Percentiles rank a stretch among this genome's conserved stretches.
phyloP scores from a whole-genome alignment of 257 asterid genomes.

The Marsdenia floribunda region DNA sequence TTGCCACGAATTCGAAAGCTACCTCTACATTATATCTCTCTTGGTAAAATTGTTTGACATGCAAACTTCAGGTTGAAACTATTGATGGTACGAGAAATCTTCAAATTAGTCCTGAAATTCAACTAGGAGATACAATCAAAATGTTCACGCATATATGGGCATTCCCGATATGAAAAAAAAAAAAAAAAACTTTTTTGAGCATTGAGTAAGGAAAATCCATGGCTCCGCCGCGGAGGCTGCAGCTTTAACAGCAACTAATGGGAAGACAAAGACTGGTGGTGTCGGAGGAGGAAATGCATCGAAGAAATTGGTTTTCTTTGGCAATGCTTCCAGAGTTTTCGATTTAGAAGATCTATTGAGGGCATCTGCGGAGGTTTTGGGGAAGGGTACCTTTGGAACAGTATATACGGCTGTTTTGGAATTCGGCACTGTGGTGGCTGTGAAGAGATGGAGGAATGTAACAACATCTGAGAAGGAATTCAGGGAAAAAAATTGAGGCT shows the following conservation, averaged over 20 bases:
- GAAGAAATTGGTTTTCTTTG: constrained; percentile 30
- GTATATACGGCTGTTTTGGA: constrained; percentile 39
- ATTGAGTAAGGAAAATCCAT: no score
- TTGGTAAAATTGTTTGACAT: constrained; percentile 6
- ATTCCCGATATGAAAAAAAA: constrained; percentile 74
- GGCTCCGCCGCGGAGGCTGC: constrained; percentile 10
- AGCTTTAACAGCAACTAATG: constrained; percentile 12
- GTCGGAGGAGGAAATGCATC: constrained; percentile 18
- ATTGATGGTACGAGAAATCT: constrained; percentile 83
- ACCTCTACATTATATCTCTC: not conserved
- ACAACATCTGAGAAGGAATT: constrained; percentile 30
- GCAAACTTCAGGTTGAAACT: constrained; percentile 62
- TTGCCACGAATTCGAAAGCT: not conserved
- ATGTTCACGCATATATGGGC: constrained; percentile 63
- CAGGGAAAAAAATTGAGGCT: constrained; percentile 31
- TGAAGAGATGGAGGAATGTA: constrained; percentile 41
- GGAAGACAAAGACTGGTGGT: constrained; percentile 20
- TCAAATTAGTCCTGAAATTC: constrained; percentile 77
- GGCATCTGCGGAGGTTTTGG: constrained; percentile 45
- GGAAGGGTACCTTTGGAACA: constrained; percentile 41
- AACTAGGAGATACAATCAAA: constrained; percentile 75
- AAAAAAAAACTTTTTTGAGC: no score
- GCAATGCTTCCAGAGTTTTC: constrained; percentile 22
- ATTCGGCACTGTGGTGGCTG: constrained; percentile 33
- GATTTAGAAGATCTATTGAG: constrained; percentile 43